A percentile compares a stretch with the other conserved stretches of the same genome.
phyloP scores from a whole-genome alignment of 768 basidiomycete species.

The Zangia roseola region DNA sequence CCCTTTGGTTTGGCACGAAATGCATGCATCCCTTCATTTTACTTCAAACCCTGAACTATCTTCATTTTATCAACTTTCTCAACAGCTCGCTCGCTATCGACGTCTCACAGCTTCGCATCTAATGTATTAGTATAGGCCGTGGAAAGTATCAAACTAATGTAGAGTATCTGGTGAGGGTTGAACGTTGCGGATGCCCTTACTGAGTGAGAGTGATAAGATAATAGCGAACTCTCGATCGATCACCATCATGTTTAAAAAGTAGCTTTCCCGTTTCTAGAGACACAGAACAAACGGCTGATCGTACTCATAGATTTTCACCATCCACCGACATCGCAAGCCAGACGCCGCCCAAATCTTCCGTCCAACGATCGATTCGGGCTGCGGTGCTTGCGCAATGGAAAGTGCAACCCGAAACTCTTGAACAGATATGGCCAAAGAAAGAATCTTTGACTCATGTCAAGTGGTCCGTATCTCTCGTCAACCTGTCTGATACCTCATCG shows the following conservation, averaged over 20 bases:
- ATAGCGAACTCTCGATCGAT: slow-evolving; percentile 1
- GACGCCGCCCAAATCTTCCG: slow-evolving; percentile 89
- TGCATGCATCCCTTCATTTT: slow-evolving; percentile 20
- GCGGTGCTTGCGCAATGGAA: slow-evolving; percentile 81
- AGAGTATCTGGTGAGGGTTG: slow-evolving; percentile 20
- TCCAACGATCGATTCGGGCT: slow-evolving; percentile 85
- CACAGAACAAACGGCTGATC: slow-evolving; percentile 8
- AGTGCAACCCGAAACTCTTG: slow-evolving; percentile 75
- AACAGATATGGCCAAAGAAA: slow-evolving; percentile 98
- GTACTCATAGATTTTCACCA: slow-evolving; percentile 55
- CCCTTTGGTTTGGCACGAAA: slow-evolving; percentile 26
- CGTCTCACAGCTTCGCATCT: slow-evolving; percentile 32
- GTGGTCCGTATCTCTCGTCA: slow-evolving; percentile 49
- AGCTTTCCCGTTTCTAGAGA: slow-evolving; percentile 11
- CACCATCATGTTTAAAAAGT: slow-evolving; percentile 78
- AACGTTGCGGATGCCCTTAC: background rate
- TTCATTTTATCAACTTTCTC: slow-evolving; percentile 22
- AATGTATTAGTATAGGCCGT: slow-evolving; percentile 37
- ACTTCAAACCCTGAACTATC: slow-evolving; percentile 27
- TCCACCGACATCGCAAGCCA: slow-evolving; percentile 85
- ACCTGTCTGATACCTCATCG: slow-evolving; percentile 9
- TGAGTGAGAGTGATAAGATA: slow-evolving; percentile 24
- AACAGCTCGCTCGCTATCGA: slow-evolving; percentile 31
- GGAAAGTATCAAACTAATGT: slow-evolving; percentile 31
- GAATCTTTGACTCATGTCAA: slow-evolving; percentile 90